Evolutionary conservation across 768 basidiomycete species (phyloP).

Genomic region (Hemileccinum impolitum): DNA sequence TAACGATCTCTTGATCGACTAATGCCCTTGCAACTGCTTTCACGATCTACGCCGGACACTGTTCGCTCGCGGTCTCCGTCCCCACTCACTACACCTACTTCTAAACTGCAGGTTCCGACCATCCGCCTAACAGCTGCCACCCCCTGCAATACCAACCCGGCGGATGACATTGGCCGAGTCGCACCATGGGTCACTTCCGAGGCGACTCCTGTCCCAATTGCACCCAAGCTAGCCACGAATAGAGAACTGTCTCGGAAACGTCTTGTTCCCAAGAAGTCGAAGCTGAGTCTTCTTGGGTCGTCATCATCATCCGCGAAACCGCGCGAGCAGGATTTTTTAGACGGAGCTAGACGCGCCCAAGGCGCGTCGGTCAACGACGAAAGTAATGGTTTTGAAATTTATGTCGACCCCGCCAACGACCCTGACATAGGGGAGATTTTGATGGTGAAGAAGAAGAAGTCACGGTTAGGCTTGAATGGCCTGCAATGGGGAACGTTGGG

Average conservation of each 20-base stretch:
- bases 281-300: conserved; percentile 46
- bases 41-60: conserved; percentile 28
- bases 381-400: conserved; percentile 64
- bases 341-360: conserved; percentile 54
- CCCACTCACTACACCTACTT: conserved; percentile 23
- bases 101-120: conserved; percentile 46
- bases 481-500: conserved; percentile 53
- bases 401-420: conserved; percentile 62
- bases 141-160: conserved; percentile 48
- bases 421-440: conserved; percentile 67
- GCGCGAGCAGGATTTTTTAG: conserved; percentile 50
- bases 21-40: conserved; percentile 31
- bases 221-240: conserved; percentile 25
- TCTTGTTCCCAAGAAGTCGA: conserved; percentile 74
- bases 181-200: conserved; percentile 21
- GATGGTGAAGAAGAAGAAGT: conserved; percentile 77
- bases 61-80: conserved; percentile 27
- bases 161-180: conserved; percentile 27
- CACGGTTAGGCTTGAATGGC: conserved; percentile 55
- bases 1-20: conserved; percentile 24
- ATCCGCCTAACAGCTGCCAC: conserved; percentile 70
- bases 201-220: conserved; percentile 17
- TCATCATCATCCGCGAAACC: conserved; percentile 28
- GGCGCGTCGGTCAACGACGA: conserved; percentile 18
- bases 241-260: conserved; percentile 36